phyloP scores from a whole-genome alignment of 2,329 filamentous ascomycete genomes.

The Fusarium falciforme region DNA sequence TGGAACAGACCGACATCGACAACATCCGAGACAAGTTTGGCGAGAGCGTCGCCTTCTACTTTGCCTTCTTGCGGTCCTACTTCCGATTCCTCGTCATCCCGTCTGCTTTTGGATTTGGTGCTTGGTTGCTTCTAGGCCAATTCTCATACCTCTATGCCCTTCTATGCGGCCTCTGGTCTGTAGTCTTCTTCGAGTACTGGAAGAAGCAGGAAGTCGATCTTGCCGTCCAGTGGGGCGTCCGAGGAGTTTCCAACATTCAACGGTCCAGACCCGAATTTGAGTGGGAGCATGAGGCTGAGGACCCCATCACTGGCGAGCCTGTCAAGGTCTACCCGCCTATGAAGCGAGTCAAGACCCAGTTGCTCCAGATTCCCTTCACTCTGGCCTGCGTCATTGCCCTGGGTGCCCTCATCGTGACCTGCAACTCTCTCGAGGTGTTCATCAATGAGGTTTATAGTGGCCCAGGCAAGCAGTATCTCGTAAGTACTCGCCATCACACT shows the following conservation, averaged over 20 bases:
- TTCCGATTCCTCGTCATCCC: constrained; percentile 88
- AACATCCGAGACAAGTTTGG: constrained; percentile 82
- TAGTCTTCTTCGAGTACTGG: constrained; percentile 95
- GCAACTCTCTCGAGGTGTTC: constrained; percentile 95
- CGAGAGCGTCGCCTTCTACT: constrained; percentile 92
- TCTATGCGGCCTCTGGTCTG: constrained; percentile 84
- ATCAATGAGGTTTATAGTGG: constrained; percentile 94
- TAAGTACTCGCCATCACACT: constrained; percentile 54
- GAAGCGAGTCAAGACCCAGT: constrained; percentile 80
- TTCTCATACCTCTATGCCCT: constrained; percentile 87
- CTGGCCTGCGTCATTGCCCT: constrained; percentile 77
- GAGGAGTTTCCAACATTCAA: constrained; percentile 85
- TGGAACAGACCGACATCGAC: constrained; percentile 75
- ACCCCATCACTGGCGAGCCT: constrained; percentile 84
- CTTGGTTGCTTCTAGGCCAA: constrained; percentile 85
- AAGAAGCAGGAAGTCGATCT: constrained; percentile 92
- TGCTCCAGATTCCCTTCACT: constrained; percentile 88
- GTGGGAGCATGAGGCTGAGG: constrained; percentile 80
- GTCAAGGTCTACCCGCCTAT: constrained; percentile 80
- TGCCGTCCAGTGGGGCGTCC: constrained; percentile 88
- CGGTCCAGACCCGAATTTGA: constrained; percentile 80
- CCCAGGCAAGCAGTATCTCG: constrained; percentile 85
- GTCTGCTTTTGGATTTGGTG: constrained; percentile 78
- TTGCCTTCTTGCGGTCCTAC: constrained; percentile 92
- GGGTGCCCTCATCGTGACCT: constrained; percentile 84